Conservation (phyloP, 2,329 filamentous ascomycete genomes). For the Whalleya microplaca region DNA sequence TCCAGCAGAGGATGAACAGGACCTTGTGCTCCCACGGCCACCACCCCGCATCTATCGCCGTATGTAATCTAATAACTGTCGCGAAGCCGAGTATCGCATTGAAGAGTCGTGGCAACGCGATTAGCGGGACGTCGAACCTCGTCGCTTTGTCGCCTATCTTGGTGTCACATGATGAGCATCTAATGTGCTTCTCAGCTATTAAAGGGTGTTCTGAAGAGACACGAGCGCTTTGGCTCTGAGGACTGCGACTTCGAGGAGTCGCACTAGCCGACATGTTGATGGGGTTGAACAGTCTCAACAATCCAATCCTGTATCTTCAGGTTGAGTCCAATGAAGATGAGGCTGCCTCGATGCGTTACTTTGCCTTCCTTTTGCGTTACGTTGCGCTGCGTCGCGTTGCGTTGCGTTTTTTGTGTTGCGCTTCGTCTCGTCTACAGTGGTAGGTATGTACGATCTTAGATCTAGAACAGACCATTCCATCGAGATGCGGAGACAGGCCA, state of each 20-base stretch:
- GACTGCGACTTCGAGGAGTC: conserved; percentile 27
- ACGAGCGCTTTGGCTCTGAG: conserved; percentile 22
- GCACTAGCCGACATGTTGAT: conserved; percentile 20
- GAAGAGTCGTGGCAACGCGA: conserved; percentile 30
- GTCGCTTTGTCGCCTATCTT: conserved; percentile 6
- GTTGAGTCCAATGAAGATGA: too few relatives aligned
- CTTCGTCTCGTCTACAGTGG: not conserved
- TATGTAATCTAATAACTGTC: conserved; percentile 32
- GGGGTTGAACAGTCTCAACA: not conserved
- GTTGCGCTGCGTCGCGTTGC: not conserved
- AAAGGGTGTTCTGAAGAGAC: conserved; percentile 15
- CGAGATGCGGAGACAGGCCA: not conserved
- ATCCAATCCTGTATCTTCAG: not conserved
- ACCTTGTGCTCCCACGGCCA: conserved; percentile 34
- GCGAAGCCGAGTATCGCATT: conserved; percentile 29
- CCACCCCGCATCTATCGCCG: conserved; percentile 30
- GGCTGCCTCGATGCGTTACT: not conserved
- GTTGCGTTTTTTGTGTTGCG: not conserved
- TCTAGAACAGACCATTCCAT: not conserved
- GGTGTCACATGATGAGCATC: conserved; percentile 8
- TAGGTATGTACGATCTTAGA: not conserved
- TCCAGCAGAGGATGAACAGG: conserved; percentile 32
- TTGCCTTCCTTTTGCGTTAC: not conserved
- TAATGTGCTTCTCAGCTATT: conserved; percentile 10
- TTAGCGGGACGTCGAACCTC: conserved; percentile 31